Evolutionary conservation across 2,329 filamentous ascomycete species (phyloP), one percentile per base, ranked within the genome.

Genomic region (Hymenoscyphus albidus): DNA sequence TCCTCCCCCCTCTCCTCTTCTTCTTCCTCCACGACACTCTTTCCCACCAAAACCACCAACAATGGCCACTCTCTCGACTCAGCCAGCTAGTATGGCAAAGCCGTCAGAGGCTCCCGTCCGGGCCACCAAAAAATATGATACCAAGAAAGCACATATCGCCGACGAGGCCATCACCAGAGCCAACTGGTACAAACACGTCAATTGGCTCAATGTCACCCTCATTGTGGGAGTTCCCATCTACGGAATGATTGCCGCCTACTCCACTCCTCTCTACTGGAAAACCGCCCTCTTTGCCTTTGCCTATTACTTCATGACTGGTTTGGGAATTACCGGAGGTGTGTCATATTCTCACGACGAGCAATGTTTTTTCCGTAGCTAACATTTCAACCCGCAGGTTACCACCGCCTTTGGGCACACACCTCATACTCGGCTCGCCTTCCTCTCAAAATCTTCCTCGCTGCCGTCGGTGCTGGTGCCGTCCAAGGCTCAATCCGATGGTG

Each of bases 121-220:
- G 35, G 48, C 48, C 5, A 72, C 68, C 62, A 81, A 79, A 74
- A 78, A 78, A 70, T 78, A 79, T 70, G 84, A 87, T 66, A 55
- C 76, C 65, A 81, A 88, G 81, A 96, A 96, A 81, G 85, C 89
- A 74, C 92, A 96, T 79, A 95, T 96, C 78, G 87, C 91, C 69
- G 92, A 96, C 69, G 85, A 86, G 68, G 89, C 90, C 64, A 88
- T 96, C 72, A 96, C 91, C 66, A 84, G 82, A 78, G 81, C 83
- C 74, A 97, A 96, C 82, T 95, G 91, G 91, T 88, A 93, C 80
- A 89, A 93, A 80, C 93, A 97, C 76, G 85, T 97, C 82, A 93
- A 96, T 84, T 97, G 93, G 92, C 84, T 97, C 70, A 97, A 96
- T 78, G 88, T 91, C 68, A 84, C 83, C 68, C 85, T 97, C 76